A percentile compares a stretch with the other conserved stretches of the same genome.
Evolutionary conservation across 179 eudicot genomes (phyloP).

Genomic region (Carnegiea gigantea): DNA sequence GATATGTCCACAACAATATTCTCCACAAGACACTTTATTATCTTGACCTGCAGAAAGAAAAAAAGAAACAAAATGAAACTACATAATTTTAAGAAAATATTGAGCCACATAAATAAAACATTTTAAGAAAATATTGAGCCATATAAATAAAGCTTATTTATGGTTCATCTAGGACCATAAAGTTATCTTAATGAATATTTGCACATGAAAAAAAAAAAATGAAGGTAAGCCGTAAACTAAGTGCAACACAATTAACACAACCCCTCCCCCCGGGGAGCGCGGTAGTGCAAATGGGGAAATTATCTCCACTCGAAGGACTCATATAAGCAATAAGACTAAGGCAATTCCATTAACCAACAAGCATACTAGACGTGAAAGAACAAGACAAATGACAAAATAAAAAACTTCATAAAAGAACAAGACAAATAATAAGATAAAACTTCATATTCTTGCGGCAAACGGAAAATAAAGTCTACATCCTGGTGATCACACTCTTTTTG

Average conservation of each 20-base stretch:
- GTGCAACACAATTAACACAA: background rate
- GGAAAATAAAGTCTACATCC: too few species aligned
- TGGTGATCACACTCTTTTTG: too few species aligned
- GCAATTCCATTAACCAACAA: too few species aligned
- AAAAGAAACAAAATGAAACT: background rate
- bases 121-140: too few species aligned
- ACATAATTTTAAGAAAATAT: background rate
- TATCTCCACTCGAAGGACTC: background rate
- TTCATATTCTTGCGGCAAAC: too few species aligned
- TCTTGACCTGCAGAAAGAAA: slow-evolving; percentile 62
- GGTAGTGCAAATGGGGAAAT: too few species aligned
- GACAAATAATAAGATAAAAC: too few species aligned
- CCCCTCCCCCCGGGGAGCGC: background rate
- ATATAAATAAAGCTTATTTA: background rate
- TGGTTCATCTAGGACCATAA: background rate
- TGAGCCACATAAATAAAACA: background rate
- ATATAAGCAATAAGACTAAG: background rate
- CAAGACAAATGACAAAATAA: too few species aligned
- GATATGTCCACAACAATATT: slow-evolving; percentile 97
- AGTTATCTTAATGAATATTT: background rate
- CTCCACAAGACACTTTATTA: slow-evolving; percentile 91
- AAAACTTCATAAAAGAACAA: too few species aligned
- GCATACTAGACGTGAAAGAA: too few species aligned
- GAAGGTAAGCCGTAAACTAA: background rate
- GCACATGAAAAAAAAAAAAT: background rate